Base-by-base conservation (phyloP, 2,329 filamentous ascomycete genomes). In the Cercospora zeae-maydis region DNA sequence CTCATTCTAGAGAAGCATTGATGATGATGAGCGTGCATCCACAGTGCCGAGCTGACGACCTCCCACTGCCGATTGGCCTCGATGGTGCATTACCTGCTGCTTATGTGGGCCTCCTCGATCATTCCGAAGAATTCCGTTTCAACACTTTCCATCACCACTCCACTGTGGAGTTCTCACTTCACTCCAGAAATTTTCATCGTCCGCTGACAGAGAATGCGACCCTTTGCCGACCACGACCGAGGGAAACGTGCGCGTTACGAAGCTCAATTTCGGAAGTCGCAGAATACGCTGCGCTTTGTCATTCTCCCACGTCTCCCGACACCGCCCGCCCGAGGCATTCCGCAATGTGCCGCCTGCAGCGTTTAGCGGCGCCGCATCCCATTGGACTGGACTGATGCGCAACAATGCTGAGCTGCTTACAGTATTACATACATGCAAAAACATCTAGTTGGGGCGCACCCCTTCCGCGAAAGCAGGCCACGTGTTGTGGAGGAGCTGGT, bases 81-180 rank as follows among this genome's bases (percentile, higher is more conserved):
- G 51, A 30, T 54, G n/a, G 30, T 34, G 30, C 13, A 21, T 21
- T 34, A 5, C 27, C n/a, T 14, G 14, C 33, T 57, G 33, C 3
- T 6, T 6, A 27, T 30, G 16, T 33, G 16, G 16, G 16, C 13
- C 36, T 45, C 14, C 24, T 19, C 55, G 55, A 34, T 19, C n/a
- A 47, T 47, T 34, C 55, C 55, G 55, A 58, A 34, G 16, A 19
- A 19, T 31, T n/a, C 55, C 55, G 55, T 42, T 56, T 58, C 55
- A 58, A 58, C 55, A 47, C 6, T 27, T 27, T 58, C n/a, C 55
- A 13, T 47, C 37, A 24, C 16, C 10, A 42, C 27, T 47, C 55
- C 55, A 58, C 55, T 31, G 55, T 58, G 55, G 55, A 58, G 36
- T 47, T 24, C 31, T 47, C 55, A 45, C 55, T 58, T 58, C 53